Conservation (phyloP, 768 basidiomycete genomes). For the Hebeloma cylindrosporum region DNA sequence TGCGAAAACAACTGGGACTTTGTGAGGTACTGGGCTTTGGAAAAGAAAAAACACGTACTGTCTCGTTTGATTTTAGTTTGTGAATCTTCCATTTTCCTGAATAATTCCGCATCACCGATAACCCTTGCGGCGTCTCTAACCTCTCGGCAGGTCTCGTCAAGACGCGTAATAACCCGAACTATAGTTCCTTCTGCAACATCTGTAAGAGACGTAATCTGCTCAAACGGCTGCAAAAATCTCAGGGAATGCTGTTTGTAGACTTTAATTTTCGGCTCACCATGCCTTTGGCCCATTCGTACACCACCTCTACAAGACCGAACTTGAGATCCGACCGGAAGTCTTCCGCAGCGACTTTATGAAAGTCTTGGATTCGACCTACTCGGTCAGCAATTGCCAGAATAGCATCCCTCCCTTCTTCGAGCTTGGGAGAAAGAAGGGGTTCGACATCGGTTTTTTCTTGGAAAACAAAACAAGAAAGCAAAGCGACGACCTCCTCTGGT, state of each 20-base stretch:
- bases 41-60: conserved; percentile 56
- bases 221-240: conserved; percentile 69
- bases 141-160: conserved; percentile 97
- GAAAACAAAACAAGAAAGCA: conserved; percentile 96
- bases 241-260: not conserved
- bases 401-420: conserved; percentile 77
- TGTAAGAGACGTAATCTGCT: conserved; percentile 89
- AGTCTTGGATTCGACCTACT: conserved; percentile 78
- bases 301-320: conserved; percentile 91
- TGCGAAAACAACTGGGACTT: conserved; percentile 71
- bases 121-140: conserved; percentile 96
- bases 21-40: conserved; percentile 6
- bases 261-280: conserved; percentile 63
- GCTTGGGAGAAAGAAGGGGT: conserved; percentile 74
- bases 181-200: conserved; percentile 97
- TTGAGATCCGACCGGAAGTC: conserved; percentile 81
- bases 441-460: conserved; percentile 96
- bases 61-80: conserved; percentile 94
- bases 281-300: conserved; percentile 99
- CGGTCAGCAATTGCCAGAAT: conserved; percentile 78
- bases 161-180: conserved; percentile 90
- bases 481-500: conserved; percentile 93
- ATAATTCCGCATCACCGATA: conserved; percentile 92
- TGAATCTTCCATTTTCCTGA: conserved; percentile 97
- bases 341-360: conserved; percentile 74